phyloP scores from a whole-genome alignment of 1,284 basidiomycete genomes.

The Cryptococcus sp. region DNA sequence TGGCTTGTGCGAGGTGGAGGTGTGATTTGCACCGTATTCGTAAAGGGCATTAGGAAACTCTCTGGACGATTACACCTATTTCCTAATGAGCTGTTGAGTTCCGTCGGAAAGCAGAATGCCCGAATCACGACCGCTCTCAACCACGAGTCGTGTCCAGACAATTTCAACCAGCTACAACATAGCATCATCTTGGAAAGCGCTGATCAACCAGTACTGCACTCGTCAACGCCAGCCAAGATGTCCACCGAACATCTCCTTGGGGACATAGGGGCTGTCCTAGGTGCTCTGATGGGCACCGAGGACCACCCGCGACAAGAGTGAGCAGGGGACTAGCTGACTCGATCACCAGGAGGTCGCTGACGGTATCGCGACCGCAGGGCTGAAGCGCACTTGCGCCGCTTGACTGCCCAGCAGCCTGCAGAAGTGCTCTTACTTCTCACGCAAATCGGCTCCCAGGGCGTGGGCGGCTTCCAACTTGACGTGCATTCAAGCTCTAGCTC shows the following conservation, averaged over 20 bases:
- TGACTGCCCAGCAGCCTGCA: slow-evolving; percentile 33
- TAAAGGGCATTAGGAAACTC: not conserved
- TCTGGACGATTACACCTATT: not conserved
- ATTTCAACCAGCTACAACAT: too few relatives aligned
- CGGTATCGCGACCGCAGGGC: slow-evolving; percentile 26
- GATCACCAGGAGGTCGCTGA: not conserved
- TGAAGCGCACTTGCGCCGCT: slow-evolving; percentile 34
- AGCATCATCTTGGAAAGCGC: too few relatives aligned
- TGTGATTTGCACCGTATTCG: not conserved
- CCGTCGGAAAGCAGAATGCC: too few relatives aligned
- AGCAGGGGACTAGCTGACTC: slow-evolving; percentile 10
- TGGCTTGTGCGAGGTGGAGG: not conserved
- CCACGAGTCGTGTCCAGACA: too few relatives aligned
- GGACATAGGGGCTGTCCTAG: slow-evolving; percentile 39
- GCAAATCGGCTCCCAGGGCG: slow-evolving; percentile 47
- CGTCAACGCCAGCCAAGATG: slow-evolving; percentile 16
- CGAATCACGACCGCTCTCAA: too few relatives aligned
- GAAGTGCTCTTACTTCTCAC: slow-evolving; percentile 41
- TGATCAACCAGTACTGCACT: too few relatives aligned
- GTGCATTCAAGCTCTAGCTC: slow-evolving; percentile 24
- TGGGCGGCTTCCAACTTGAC: slow-evolving; percentile 49
- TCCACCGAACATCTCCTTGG: slow-evolving; percentile 49
- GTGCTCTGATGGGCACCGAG: slow-evolving; percentile 38
- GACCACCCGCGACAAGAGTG: slow-evolving; percentile 37
- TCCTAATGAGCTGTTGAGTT: not conserved